Conservation (phyloP, 2,329 filamentous ascomycete species). For the Erysiphe neolycopersici region DNA sequence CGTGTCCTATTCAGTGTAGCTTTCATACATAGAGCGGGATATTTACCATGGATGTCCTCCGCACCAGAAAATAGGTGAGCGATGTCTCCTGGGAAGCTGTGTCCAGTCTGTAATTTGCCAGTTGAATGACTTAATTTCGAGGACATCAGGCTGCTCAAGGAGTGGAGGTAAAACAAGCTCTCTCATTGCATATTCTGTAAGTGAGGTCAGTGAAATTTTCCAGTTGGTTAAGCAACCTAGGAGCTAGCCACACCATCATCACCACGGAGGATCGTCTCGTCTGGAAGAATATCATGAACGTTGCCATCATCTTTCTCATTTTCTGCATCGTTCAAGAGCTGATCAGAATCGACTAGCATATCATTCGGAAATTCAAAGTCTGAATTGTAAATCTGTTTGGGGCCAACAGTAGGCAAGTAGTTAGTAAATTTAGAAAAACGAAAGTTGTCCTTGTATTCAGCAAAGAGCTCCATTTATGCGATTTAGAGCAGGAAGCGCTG, state of each 20-base stretch:
- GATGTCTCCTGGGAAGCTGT: constrained; percentile 47
- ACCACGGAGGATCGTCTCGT: constrained; percentile 12
- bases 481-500: not conserved
- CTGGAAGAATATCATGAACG: constrained; percentile 17
- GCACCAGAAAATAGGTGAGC: constrained; percentile 68
- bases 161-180: constrained; percentile 49
- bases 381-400: constrained; percentile 8
- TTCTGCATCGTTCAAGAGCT: constrained; percentile 10
- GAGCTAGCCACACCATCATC: constrained; percentile 14
- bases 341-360: constrained; percentile 12
- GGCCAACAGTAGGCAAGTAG: not conserved
- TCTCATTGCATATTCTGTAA: constrained; percentile 57
- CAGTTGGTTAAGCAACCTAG: not conserved
- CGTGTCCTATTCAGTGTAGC: not conserved
- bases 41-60: constrained; percentile 64
- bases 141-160: constrained; percentile 47
- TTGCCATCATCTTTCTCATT: constrained; percentile 17
- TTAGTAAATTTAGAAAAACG: constrained; percentile 1
- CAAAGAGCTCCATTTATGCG: not conserved
- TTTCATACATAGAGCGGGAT: not conserved
- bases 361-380: constrained; percentile 12
- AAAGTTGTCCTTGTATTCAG: constrained; percentile 2
- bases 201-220: constrained; percentile 5
- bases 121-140: constrained; percentile 50
- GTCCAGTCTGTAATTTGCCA: constrained; percentile 81